These are phyloP conservation scores for Alternaria arbusti DNA, from an alignment of 2,329 filamentous ascomycete species.

Conservation along the genomic window DNA sequence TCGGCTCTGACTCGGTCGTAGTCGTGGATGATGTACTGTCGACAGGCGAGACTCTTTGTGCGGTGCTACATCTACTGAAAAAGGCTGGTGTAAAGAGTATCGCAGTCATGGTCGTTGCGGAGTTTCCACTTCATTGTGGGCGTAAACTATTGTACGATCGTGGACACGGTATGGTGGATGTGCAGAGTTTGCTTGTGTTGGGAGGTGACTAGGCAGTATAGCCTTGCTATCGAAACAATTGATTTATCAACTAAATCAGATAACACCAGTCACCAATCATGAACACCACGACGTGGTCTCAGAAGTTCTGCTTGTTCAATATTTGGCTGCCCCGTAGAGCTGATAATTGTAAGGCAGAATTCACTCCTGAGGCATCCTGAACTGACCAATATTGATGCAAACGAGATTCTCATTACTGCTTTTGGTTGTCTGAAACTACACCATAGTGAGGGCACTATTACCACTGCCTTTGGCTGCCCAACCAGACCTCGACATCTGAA, in stretches of 20 bases:
- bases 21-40: slow-evolving; percentile 67
- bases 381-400: background rate
- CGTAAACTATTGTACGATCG: slow-evolving; percentile 53
- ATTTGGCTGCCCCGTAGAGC: background rate
- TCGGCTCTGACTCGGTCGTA: slow-evolving; percentile 54
- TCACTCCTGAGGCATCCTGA: background rate
- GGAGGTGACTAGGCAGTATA: slow-evolving; percentile 37
- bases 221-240: background rate
- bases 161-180: slow-evolving; percentile 58
- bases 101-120: slow-evolving; percentile 61
- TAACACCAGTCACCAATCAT: too few species aligned
- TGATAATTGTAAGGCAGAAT: background rate
- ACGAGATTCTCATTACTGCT: background rate
- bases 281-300: too few species aligned
- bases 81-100: slow-evolving; percentile 54
- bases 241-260: too few species aligned
- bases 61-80: slow-evolving; percentile 57
- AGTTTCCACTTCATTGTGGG: slow-evolving; percentile 64
- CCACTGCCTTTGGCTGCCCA: background rate
- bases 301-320: background rate
- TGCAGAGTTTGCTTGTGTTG: slow-evolving; percentile 64
- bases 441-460: background rate
- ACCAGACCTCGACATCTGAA: background rate
- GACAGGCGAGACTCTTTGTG: slow-evolving; percentile 62
- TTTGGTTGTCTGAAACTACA: background rate